These are phyloP conservation scores for Cicer yamashitae DNA, from an alignment of 306 rosid species.

Conservation along the genomic window DNA sequence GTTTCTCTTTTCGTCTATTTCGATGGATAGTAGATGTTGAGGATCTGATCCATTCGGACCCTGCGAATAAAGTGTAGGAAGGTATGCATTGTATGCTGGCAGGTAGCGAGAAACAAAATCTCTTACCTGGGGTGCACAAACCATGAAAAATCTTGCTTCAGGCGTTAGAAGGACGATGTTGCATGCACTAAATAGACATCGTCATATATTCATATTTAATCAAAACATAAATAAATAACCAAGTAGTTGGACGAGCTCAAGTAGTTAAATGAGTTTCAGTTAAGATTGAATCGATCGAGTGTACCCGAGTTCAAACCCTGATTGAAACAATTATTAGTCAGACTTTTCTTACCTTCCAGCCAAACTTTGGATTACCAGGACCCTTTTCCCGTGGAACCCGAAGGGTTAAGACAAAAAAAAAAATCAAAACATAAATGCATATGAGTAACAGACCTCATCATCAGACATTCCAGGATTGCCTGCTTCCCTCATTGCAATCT, in stretches of 20 bases:
- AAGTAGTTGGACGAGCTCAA: no score
- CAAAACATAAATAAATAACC: not conserved
- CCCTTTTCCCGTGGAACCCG: no score
- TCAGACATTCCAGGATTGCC: conserved; percentile 95
- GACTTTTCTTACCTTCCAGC: no score
- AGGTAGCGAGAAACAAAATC: conserved; percentile 94
- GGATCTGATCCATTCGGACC: conserved; percentile 91
- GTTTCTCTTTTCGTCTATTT: conserved; percentile 90
- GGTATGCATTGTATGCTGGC: conserved; percentile 93
- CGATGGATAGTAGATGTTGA: conserved; percentile 64
- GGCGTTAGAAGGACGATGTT: conserved; percentile 22
- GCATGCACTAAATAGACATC: conserved; percentile 12
- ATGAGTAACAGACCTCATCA: conserved; percentile 65
- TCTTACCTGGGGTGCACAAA: conserved; percentile 60
- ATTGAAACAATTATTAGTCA: no score
- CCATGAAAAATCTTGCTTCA: conserved; percentile 36
- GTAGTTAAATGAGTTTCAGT: no score
- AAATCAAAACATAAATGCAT: not conserved
- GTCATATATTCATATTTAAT: not conserved
- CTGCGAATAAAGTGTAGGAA: conserved; percentile 84
- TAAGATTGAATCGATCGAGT: no score
- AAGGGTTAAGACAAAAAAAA: no score
- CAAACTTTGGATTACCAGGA: no score
- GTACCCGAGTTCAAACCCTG: no score
- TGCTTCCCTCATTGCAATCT: conserved; percentile 96